Evolutionary conservation across 768 basidiomycete species (phyloP).

Genomic region (Gymnopilus junonius): DNA sequence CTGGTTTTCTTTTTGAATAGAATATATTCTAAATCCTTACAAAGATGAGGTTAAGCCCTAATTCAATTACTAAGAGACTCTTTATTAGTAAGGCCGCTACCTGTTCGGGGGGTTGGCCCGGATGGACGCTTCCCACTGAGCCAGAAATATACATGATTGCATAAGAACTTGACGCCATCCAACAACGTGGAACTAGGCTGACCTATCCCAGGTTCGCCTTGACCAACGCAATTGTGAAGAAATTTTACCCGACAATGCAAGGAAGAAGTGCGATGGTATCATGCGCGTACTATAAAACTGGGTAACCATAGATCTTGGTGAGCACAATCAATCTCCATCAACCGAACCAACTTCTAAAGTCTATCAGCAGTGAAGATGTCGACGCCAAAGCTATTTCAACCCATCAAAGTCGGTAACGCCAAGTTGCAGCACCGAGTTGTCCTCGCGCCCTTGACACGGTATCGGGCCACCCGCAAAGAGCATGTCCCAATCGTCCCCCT

Average conservation of each 20-base stretch:
- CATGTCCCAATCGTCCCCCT: slow-evolving; percentile 37
- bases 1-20: too few relatives aligned
- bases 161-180: background rate
- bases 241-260: background rate
- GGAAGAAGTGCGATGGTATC: background rate
- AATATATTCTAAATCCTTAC: too few relatives aligned
- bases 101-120: too few relatives aligned
- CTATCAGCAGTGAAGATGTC: slow-evolving; percentile 40
- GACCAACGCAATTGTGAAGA: background rate
- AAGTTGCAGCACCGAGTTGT: slow-evolving; percentile 54
- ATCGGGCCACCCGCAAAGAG: slow-evolving; percentile 40
- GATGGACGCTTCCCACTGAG: too few relatives aligned
- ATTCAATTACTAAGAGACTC: too few relatives aligned
- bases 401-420: slow-evolving; percentile 46
- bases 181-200: background rate
- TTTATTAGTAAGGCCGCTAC: background rate
- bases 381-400: slow-evolving; percentile 44
- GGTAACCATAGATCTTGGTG: background rate
- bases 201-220: background rate
- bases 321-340: background rate
- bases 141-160: background rate
- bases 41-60: too few relatives aligned
- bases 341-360: slow-evolving; percentile 17
- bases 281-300: background rate
- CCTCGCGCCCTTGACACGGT: slow-evolving; percentile 57